phyloP scores from a whole-genome alignment of 345 rosid genomes.

The Pelargonium nanum region DNA sequence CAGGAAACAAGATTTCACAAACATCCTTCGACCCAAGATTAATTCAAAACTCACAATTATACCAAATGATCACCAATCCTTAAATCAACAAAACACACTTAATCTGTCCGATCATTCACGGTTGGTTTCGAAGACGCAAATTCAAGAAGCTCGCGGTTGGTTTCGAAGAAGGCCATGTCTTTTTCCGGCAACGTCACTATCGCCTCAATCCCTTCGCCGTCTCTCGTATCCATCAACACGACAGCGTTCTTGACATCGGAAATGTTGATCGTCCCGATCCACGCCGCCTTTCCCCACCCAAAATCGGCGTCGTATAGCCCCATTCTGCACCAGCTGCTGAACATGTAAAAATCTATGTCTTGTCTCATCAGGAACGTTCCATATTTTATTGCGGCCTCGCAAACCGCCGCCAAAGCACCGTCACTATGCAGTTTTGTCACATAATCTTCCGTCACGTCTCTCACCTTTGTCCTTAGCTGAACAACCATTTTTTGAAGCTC shows the following conservation, averaged over 20 bases:
- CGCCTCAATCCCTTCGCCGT: conserved; percentile 18
- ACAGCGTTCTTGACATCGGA: conserved; percentile 6
- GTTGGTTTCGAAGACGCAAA: conserved; percentile 9
- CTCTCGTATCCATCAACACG: conserved; percentile 12
- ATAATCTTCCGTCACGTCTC: not conserved
- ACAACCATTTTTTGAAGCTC: conserved; percentile 13
- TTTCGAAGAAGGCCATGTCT: conserved; percentile 21
- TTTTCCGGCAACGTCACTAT: conserved; percentile 16
- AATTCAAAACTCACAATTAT: too few species aligned
- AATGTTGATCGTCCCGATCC: conserved; percentile 12
- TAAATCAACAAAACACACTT: too few species aligned
- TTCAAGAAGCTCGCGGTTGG: conserved; percentile 12
- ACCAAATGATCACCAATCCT: too few species aligned
- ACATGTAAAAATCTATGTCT: conserved; percentile 10
- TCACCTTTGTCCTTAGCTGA: conserved; percentile 15
- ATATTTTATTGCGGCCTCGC: not conserved
- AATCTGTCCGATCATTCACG: too few species aligned
- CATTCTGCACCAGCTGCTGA: conserved; percentile 20
- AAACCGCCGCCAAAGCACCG: not conserved
- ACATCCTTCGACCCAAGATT: too few species aligned
- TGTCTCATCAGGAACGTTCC: not conserved
- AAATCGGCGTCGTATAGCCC: conserved; percentile 19
- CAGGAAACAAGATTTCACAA: too few species aligned
- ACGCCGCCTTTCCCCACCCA: conserved; percentile 29
- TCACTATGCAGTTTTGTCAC: not conserved